phyloP scores from a whole-genome alignment of 2,329 filamentous ascomycete genomes.

The Fusarium beomiforme region DNA sequence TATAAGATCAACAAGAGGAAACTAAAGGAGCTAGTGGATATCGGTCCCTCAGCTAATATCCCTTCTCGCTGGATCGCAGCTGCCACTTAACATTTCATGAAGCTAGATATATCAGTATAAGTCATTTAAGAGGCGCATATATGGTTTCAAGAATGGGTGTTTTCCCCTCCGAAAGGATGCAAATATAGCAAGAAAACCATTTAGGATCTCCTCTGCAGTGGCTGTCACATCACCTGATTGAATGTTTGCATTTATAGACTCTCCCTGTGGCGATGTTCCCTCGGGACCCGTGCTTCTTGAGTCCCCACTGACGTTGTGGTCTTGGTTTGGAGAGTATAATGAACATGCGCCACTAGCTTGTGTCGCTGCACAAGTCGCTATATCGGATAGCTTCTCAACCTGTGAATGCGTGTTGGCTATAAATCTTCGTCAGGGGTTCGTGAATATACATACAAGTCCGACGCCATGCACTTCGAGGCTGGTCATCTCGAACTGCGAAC shows the following conservation, averaged over 20 bases:
- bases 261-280: background rate
- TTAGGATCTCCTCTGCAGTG: background rate
- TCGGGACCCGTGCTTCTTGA: rapidly evolving
- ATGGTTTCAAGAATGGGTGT: background rate
- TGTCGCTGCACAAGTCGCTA: background rate
- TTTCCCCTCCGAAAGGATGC: background rate
- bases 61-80: background rate
- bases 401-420: background rate
- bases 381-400: background rate
- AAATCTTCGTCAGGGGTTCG: rapidly evolving
- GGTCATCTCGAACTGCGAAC: background rate
- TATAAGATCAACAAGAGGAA: background rate
- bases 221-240: rapidly evolving
- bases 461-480: background rate
- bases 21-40: background rate
- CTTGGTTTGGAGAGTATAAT: background rate
- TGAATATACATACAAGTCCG: background rate
- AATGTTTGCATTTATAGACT: rapidly evolving
- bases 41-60: rapidly evolving
- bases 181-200: background rate
- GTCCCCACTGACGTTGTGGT: background rate
- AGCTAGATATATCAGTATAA: too few species aligned
- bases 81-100: too few species aligned
- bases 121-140: background rate
- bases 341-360: background rate